Evolutionary conservation across 2,329 filamentous ascomycete genomes (phyloP).

Genomic region (Plectosphaerella sp.): DNA sequence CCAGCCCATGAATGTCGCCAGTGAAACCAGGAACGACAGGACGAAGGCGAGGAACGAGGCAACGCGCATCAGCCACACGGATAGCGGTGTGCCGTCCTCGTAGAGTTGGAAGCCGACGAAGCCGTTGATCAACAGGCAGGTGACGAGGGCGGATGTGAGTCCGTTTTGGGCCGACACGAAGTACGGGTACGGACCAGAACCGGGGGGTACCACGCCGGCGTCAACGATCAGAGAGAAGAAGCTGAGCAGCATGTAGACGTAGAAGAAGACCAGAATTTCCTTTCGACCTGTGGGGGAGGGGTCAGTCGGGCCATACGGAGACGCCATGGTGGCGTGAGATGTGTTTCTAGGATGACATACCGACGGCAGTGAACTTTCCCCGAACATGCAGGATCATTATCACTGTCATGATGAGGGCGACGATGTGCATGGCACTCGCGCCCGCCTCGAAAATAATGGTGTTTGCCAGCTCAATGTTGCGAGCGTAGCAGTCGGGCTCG

Average conservation of each 20-base stretch:
- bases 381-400: slow-evolving; percentile 97
- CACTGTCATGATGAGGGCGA: slow-evolving; percentile 85
- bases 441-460: slow-evolving; percentile 97
- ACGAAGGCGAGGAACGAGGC: slow-evolving; percentile 78
- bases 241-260: slow-evolving; percentile 88
- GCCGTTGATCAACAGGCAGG: slow-evolving; percentile 89
- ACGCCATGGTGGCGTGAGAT: neutral
- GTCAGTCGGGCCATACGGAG: neutral
- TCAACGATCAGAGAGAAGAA: slow-evolving; percentile 87
- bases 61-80: slow-evolving; percentile 84
- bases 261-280: slow-evolving; percentile 87
- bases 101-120: slow-evolving; percentile 99
- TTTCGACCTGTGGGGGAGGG: slow-evolving; percentile 44
- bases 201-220: slow-evolving; percentile 84
- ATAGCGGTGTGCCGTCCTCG: slow-evolving; percentile 90
- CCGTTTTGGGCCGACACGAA: slow-evolving; percentile 87
- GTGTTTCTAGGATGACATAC: slow-evolving; percentile 44
- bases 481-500: slow-evolving; percentile 85
- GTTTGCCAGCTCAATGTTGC: slow-evolving; percentile 93
- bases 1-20: slow-evolving; percentile 92
- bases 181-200: slow-evolving; percentile 78
- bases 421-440: slow-evolving; percentile 86
- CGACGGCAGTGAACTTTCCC: slow-evolving; percentile 97
- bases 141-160: slow-evolving; percentile 78
- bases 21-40: slow-evolving; percentile 79